A percentile compares a stretch with the other conserved stretches of the same genome.
Evolutionary conservation across 441 rosid genomes (phyloP).

Genomic region (Gossypium schwendimanii): DNA sequence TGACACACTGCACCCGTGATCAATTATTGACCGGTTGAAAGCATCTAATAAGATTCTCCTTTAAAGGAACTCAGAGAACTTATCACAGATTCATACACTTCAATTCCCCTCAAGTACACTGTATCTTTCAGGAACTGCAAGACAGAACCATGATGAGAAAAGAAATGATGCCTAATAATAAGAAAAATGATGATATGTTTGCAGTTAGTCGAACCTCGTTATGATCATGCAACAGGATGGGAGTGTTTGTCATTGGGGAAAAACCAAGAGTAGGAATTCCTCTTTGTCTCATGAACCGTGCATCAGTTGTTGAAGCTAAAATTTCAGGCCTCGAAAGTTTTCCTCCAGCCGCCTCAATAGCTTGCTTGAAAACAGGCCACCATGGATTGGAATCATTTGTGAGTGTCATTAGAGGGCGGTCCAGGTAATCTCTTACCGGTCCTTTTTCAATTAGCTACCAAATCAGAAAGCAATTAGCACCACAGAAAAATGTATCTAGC

Average conservation of each 20-base stretch:
- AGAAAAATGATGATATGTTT: not conserved
- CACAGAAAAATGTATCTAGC: not conserved
- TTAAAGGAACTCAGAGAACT: constrained; percentile 54
- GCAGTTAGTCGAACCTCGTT: constrained; percentile 51
- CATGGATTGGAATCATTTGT: constrained; percentile 73
- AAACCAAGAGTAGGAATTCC: constrained; percentile 79
- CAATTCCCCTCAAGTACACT: constrained; percentile 65
- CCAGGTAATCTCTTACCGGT: constrained; percentile 47
- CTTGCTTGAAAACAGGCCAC: constrained; percentile 77
- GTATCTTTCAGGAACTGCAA: constrained; percentile 66
- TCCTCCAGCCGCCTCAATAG: constrained; percentile 64
- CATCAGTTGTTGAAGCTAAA: constrained; percentile 80
- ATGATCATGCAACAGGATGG: constrained; percentile 78
- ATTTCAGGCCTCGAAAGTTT: constrained; percentile 80
- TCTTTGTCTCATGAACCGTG: constrained; percentile 45
- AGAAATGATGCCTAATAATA: not conserved
- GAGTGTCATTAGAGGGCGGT: constrained; percentile 55
- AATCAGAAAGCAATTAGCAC: constrained; percentile 5
- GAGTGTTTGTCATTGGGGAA: constrained; percentile 80
- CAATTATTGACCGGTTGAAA: constrained; percentile 10
- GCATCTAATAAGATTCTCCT: constrained; percentile 34
- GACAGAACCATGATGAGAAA: constrained; percentile 4
- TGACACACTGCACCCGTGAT: not conserved
- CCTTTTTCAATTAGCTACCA: constrained; percentile 54
- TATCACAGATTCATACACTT: constrained; percentile 69